Conservation (phyloP, 305 asterid species). For the Withania somnifera region DNA sequence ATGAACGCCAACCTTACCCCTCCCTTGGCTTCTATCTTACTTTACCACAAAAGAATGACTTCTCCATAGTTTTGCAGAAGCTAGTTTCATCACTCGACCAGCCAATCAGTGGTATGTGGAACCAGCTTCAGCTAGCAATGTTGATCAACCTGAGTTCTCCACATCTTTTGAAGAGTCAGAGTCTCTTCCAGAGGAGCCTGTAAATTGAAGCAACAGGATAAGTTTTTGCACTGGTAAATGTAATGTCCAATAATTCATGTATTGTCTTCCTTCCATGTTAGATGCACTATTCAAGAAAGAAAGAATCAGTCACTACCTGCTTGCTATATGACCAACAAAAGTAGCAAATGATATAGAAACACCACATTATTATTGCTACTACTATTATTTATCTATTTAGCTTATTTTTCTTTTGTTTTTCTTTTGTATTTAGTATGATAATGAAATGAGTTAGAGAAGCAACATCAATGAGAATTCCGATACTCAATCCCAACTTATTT, state of each 20-base stretch:
- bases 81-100: constrained; percentile 65
- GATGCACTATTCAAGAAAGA: not conserved
- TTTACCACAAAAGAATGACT: too few relatives aligned
- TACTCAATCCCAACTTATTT: not conserved
- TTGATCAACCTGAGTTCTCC: constrained; percentile 10
- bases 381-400: not conserved
- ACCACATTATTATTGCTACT: not conserved
- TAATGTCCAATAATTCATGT: not conserved
- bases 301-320: not conserved
- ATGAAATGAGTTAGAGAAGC: not conserved
- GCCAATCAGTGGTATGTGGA: constrained; percentile 37
- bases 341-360: not conserved
- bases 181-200: not conserved
- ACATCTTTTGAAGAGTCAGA: not conserved
- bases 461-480: not conserved
- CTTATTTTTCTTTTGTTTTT: not conserved
- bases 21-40: too few relatives aligned
- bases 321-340: not conserved
- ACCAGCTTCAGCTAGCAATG: constrained; percentile 23
- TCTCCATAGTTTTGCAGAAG: constrained; percentile 38
- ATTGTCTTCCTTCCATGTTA: not conserved
- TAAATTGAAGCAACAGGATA: not conserved
- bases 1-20: too few relatives aligned
- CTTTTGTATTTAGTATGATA: not conserved
- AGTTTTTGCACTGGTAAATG: not conserved